Evolutionary conservation across 2,329 filamentous ascomycete genomes (phyloP), one percentile per base, ranked within the genome.

Genomic region (Xylaria sp.): DNA sequence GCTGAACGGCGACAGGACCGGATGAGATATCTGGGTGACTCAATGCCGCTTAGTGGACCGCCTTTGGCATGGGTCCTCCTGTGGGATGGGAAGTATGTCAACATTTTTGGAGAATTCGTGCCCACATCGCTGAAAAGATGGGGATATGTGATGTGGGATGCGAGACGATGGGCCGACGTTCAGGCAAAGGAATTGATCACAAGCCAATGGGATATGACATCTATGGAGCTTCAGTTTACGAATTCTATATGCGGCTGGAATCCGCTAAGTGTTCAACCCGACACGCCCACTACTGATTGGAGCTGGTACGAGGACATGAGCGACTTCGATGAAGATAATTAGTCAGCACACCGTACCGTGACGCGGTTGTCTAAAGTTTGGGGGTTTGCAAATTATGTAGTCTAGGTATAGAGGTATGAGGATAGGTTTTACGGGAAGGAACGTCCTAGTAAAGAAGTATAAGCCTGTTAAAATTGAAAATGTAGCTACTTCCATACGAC

Each of bases 141-240:
- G 47, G 64, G 60, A 29, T 65, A 60, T 27, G 60, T 58, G 21
- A 63, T 63, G 46, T 65, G 63, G 63, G 63, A 65, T 33, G 51
- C 55, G 43, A 41, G 48, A 11, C 52, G 60, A 33, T 65, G 63
- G 63, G 46, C 13, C 5, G 29, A 21, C 21, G 9, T 55, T 2
- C 40, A 41, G 31, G 57, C 29, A 17, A 23, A 27, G 11, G 49
- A 37, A 17, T 29, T 60, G 15, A 41, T 64, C 13, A 37, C 38
- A n/a, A 21, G 9, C 9, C 17, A 43, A 29, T 62, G 54, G 53
- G 31, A 54, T 19, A 5, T 7, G n/a, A 27, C 6, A 11, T 19
- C 19, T 4, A 4, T 9, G 3, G 25, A 5, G 13, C 4, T 51
- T 27, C 5, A 10, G 3, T 2, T 44, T 44, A 25, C 11, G 6